Evolutionary conservation across 495 filamentous ascomycete genomes (phyloP), one percentile per base, ranked within the genome.

Genomic region (Jackrogersella multiformis): DNA sequence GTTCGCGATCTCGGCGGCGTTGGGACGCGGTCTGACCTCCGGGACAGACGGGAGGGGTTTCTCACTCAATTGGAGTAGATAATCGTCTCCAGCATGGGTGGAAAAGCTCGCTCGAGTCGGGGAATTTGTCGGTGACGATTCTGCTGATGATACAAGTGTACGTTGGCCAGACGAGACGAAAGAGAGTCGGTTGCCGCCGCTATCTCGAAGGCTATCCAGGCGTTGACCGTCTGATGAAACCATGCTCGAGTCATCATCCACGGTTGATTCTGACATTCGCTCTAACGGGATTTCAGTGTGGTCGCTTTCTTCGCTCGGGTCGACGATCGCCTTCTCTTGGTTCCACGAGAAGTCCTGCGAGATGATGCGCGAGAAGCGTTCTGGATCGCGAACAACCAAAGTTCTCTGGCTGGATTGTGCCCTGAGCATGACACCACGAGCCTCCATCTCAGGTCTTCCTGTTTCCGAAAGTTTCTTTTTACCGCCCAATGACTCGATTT

Each of bases 401-500:
- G 80, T 81, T 61, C 83, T 76, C 51, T 84, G 82, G 68, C 80
- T 86, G 9, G 79, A 73, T 65, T 79, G 81, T 28, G 77, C 77
- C 55, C 74, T 82, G 59, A 87, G 69, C 52, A 74, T 71, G 53
- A 74, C 52, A 12, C 76, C 62, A 1, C n/a, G n/a, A n/a, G n/a
- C n/a, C n/a, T 70, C 74, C 0, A 63, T 48, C 58, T 81, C 82
- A 1, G 78, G 77, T 34, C 77, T 79, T 35, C 81, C 84, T 34
- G 83, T 84, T 68, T 90, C 87, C 5, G 86, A 86, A 7, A 86
- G 78, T 62, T 81, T 85, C 71, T 88, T 89, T 69, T 84, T 89
- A 4, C 90, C 89, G 12, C 90, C 90, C 5, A 90, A 78, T 5
- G 79, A 80, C 73, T 92, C 88, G 35, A 93, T 92, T 69, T 88